A percentile compares a stretch with the other conserved stretches of the same genome.
These are phyloP conservation scores for Hyaloscypha bicolor DNA, from an alignment of 495 filamentous ascomycete genomes.

Conservation along the genomic window DNA sequence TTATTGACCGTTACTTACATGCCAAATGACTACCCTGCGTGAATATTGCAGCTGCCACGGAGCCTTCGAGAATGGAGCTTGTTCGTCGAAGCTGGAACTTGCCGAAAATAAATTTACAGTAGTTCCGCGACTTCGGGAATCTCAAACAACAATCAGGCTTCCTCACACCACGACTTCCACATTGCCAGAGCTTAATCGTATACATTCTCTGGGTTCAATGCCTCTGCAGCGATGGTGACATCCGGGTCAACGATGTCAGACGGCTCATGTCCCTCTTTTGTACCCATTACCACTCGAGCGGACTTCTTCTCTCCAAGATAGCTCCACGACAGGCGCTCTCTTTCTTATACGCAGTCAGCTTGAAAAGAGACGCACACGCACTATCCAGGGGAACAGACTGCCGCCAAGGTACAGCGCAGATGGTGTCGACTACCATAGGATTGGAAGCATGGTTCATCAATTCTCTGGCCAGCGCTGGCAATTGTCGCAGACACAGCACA, in stretches of 20 bases:
- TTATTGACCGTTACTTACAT: neutral
- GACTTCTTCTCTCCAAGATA: constrained; percentile 51
- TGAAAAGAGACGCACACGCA: neutral
- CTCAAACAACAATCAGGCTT: neutral
- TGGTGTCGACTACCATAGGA: constrained; percentile 11
- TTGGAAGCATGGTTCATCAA: constrained; percentile 61
- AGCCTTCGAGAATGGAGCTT: neutral
- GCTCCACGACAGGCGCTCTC: constrained; percentile 45
- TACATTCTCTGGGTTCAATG: constrained; percentile 11
- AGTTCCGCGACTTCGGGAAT: neutral
- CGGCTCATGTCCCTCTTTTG: constrained; percentile 65
- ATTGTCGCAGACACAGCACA: constrained; percentile 57
- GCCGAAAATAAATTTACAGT: neutral
- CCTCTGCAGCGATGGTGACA: constrained; percentile 22
- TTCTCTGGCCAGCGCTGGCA: constrained; percentile 64
- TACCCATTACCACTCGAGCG: constrained; percentile 53
- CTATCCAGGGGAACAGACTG: neutral
- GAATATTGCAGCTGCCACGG: neutral
- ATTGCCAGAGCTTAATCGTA: neutral
- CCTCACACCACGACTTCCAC: neutral
- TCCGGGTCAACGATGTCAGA: constrained; percentile 61
- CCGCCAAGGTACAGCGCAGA: neutral
- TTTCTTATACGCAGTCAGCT: constrained; percentile 41
- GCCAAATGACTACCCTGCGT: neutral
- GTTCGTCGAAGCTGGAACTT: neutral